A percentile compares a stretch with the other conserved stretches of the same genome.
Conservation (phyloP, 2,329 filamentous ascomycete genomes). For the Rachicladosporium sp. region DNA sequence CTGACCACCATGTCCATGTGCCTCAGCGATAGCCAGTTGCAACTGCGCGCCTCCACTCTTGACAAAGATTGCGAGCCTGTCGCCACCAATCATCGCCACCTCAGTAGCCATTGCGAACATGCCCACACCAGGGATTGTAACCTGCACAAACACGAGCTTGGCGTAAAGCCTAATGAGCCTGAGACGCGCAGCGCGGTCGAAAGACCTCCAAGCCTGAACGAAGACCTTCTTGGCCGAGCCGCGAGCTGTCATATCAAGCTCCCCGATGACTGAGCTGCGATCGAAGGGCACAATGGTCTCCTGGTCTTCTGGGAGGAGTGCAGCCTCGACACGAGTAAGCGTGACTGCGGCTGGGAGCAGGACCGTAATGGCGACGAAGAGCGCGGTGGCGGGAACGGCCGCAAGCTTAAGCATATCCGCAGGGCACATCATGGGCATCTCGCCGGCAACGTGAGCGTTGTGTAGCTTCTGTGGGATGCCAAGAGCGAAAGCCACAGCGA, state of each 20-base stretch:
- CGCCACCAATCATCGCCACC: no score
- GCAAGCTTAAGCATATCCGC: slow-evolving; percentile 27
- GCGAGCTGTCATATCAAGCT: slow-evolving; percentile 59
- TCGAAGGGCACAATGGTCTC: slow-evolving; percentile 85
- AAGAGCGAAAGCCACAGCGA: slow-evolving; percentile 37
- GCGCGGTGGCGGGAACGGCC: slow-evolving; percentile 24
- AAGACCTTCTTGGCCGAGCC: slow-evolving; percentile 48
- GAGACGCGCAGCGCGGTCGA: slow-evolving; percentile 58
- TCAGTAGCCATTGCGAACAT: slow-evolving; percentile 22
- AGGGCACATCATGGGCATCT: slow-evolving; percentile 18
- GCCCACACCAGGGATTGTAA: slow-evolving; percentile 5
- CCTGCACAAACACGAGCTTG: slow-evolving; percentile 52
- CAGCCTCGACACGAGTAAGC: slow-evolving; percentile 74
- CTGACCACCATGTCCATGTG: no score
- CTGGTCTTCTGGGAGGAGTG: slow-evolving; percentile 67
- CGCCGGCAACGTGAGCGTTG: slow-evolving; percentile 9
- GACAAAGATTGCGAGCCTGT: no score
- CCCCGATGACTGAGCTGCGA: slow-evolving; percentile 58
- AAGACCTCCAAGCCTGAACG: slow-evolving; percentile 66
- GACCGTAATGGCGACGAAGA: slow-evolving; percentile 49
- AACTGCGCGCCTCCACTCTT: no score
- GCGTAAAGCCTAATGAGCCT: slow-evolving; percentile 62
- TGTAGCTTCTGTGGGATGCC: slow-evolving; percentile 26
- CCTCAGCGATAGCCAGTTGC: no score
- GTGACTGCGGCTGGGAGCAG: slow-evolving; percentile 70